Percentiles rank a stretch among this genome's conserved stretches.
phyloP scores from a whole-genome alignment of 2,329 filamentous ascomycete species.

The Aspergillus clavatus region DNA sequence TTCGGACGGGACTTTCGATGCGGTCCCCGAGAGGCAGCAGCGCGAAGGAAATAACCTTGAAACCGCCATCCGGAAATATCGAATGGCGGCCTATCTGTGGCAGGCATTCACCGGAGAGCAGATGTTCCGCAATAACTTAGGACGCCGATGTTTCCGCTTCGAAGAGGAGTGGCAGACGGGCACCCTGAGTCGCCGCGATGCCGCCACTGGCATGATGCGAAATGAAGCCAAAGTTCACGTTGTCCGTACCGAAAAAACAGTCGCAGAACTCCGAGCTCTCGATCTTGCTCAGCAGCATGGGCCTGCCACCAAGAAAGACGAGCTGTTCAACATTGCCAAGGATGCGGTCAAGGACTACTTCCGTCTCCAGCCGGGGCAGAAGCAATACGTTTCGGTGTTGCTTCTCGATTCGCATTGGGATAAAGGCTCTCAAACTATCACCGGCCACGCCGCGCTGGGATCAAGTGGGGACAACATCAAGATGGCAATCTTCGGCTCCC shows the following conservation, averaged over 20 bases:
- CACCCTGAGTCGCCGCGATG: slow-evolving; percentile 71
- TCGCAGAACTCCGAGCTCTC: slow-evolving; percentile 74
- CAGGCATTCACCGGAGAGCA: slow-evolving; percentile 96
- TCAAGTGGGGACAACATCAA: slow-evolving; percentile 68
- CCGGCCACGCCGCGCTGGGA: slow-evolving; percentile 79
- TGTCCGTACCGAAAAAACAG: slow-evolving; percentile 75
- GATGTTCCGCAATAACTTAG: slow-evolving; percentile 85
- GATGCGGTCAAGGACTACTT: slow-evolving; percentile 78
- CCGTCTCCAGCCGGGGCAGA: slow-evolving; percentile 67
- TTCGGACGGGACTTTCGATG: slow-evolving; percentile 79
- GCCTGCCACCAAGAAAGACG: slow-evolving; percentile 63
- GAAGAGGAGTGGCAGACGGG: slow-evolving; percentile 94
- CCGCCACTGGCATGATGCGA: slow-evolving; percentile 66
- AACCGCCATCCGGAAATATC: slow-evolving; percentile 79
- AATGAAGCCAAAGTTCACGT: slow-evolving; percentile 89
- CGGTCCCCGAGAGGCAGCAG: slow-evolving; percentile 67
- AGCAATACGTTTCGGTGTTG: slow-evolving; percentile 80
- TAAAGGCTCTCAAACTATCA: slow-evolving; percentile 61
- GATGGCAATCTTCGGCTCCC: slow-evolving; percentile 86
- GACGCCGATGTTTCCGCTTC: slow-evolving; percentile 79
- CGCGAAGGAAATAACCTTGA: slow-evolving; percentile 79
- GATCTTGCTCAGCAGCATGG: slow-evolving; percentile 73
- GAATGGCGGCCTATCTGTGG: slow-evolving; percentile 94
- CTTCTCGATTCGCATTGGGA: slow-evolving; percentile 91
- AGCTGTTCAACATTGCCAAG: slow-evolving; percentile 70